Conservation (phyloP, 2,329 filamentous ascomycete genomes). For the Decorospora gaudefroyi region DNA sequence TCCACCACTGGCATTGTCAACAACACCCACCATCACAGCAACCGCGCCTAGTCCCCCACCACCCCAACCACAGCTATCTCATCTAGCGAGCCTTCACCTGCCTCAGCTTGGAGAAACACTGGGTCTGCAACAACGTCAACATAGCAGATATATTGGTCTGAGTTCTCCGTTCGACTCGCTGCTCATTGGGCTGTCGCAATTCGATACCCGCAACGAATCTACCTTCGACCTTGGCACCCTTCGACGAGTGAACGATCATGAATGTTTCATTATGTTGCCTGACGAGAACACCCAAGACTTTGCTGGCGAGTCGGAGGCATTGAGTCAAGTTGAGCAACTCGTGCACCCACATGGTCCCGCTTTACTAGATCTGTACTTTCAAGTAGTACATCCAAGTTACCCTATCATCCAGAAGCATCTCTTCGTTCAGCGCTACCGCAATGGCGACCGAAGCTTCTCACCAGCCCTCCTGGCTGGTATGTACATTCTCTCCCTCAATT, state of each 20-base stretch:
- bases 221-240: slow-evolving; percentile 66
- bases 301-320: slow-evolving; percentile 69
- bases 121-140: slow-evolving; percentile 76
- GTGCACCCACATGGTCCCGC: slow-evolving; percentile 77
- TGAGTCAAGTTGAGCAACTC: slow-evolving; percentile 73
- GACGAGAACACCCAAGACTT: slow-evolving; percentile 73
- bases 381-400: slow-evolving; percentile 77
- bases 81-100: slow-evolving; percentile 39
- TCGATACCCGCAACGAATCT: slow-evolving; percentile 81
- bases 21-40: slow-evolving; percentile 49
- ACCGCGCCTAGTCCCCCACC: slow-evolving; percentile 47
- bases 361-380: slow-evolving; percentile 80
- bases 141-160: slow-evolving; percentile 80
- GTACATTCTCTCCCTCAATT: slow-evolving; percentile 84
- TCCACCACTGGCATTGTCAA: slow-evolving; percentile 47
- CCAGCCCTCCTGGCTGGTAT: slow-evolving; percentile 78
- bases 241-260: slow-evolving; percentile 74
- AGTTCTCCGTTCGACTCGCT: slow-evolving; percentile 83
- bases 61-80: slow-evolving; percentile 36
- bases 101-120: slow-evolving; percentile 57
- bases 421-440: slow-evolving; percentile 77
- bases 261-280: slow-evolving; percentile 80
- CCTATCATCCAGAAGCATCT: slow-evolving; percentile 81
- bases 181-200: slow-evolving; percentile 78
- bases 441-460: slow-evolving; percentile 73